Evolutionary conservation across 768 basidiomycete genomes (phyloP).

Genomic region (Russula lepida): DNA sequence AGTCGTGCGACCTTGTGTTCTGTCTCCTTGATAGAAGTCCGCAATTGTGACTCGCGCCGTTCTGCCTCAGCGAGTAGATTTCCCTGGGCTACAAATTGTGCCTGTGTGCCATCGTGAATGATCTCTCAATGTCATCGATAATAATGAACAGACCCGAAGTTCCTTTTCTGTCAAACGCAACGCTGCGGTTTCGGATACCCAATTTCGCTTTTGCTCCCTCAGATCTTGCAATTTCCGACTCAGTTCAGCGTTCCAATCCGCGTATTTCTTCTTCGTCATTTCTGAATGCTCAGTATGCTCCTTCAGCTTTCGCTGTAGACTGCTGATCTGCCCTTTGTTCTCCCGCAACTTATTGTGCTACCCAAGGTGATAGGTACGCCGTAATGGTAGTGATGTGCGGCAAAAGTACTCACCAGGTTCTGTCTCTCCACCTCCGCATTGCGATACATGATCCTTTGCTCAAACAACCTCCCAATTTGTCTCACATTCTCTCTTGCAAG

Average conservation of each 20-base stretch:
- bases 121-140: background rate
- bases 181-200: constrained; percentile 60
- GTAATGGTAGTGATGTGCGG: constrained; percentile 8
- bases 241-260: constrained; percentile 78
- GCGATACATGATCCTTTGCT: constrained; percentile 61
- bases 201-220: constrained; percentile 71
- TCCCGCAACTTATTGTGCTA: constrained; percentile 80
- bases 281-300: constrained; percentile 68
- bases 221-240: constrained; percentile 67
- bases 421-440: constrained; percentile 78
- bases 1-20: constrained; percentile 76
- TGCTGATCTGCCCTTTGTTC: constrained; percentile 59
- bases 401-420: constrained; percentile 49
- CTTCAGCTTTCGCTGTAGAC: constrained; percentile 59
- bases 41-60: constrained; percentile 59
- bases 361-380: constrained; percentile 1
- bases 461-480: constrained; percentile 74
- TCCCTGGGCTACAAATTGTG: constrained; percentile 59
- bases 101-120: constrained; percentile 32
- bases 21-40: constrained; percentile 69
- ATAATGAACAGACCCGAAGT: constrained; percentile 39
- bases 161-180: constrained; percentile 68
- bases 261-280: constrained; percentile 66
- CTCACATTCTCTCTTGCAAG: constrained; percentile 70
- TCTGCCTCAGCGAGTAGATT: constrained; percentile 60